phyloP scores from a whole-genome alignment of 495 filamentous ascomycete species.

The Talaromyces ruber region DNA sequence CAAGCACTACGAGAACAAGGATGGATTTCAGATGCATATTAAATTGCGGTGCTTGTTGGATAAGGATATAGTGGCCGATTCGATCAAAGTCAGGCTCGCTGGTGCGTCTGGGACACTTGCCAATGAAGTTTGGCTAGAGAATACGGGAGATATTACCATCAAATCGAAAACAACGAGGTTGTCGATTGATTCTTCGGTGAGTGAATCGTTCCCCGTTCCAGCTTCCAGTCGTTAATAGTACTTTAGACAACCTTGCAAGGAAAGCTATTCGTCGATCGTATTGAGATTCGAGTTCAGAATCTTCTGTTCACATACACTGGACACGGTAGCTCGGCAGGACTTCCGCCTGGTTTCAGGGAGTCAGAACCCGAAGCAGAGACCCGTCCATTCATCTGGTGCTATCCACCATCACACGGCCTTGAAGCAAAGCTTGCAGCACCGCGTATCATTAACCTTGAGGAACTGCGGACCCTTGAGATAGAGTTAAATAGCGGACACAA shows the following conservation, averaged over 20 bases:
- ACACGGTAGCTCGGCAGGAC: slow-evolving; percentile 20
- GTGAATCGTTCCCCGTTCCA: slow-evolving; percentile 4
- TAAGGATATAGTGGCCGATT: slow-evolving; percentile 58
- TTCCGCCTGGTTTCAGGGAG: slow-evolving; percentile 36
- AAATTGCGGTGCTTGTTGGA: slow-evolving; percentile 63
- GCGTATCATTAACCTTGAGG: slow-evolving; percentile 59
- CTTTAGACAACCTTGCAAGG: slow-evolving; percentile 58
- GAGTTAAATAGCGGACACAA: slow-evolving; percentile 71
- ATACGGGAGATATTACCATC: slow-evolving; percentile 20
- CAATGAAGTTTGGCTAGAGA: slow-evolving; percentile 36
- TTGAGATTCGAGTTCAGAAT: slow-evolving; percentile 60
- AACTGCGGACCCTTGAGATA: slow-evolving; percentile 66
- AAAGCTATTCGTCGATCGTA: slow-evolving; percentile 63
- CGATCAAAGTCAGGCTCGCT: slow-evolving; percentile 57
- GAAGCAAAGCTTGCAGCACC: slow-evolving; percentile 38
- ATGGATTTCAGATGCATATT: slow-evolving; percentile 70
- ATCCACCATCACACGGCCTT: slow-evolving; percentile 37
- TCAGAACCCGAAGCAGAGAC: slow-evolving; percentile 24
- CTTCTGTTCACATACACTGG: slow-evolving; percentile 47
- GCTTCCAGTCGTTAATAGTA: slow-evolving; percentile 15
- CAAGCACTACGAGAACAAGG: slow-evolving; percentile 58
- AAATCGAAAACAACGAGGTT: slow-evolving; percentile 31
- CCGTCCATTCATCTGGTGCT: slow-evolving; percentile 41
- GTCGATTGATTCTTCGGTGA: slow-evolving; percentile 31
- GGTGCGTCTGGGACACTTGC: slow-evolving; percentile 23